Conservation (phyloP, 495 filamentous ascomycete species). For the Xylaria intraflava region DNA sequence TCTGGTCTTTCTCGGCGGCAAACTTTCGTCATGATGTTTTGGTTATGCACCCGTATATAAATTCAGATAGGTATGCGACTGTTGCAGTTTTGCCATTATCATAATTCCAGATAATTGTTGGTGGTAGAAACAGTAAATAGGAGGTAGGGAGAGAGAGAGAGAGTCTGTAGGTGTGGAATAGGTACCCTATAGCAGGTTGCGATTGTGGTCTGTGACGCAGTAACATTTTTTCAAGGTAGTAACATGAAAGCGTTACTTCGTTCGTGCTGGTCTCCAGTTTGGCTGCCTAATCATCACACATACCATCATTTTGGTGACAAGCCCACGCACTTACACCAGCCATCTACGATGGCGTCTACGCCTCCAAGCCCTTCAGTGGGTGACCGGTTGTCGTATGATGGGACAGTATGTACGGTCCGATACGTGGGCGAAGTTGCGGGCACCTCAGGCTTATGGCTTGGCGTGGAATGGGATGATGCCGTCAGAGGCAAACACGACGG, state of each 20-base stretch:
- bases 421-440: slow-evolving; percentile 72
- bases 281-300: slow-evolving; percentile 6
- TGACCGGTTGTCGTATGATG: slow-evolving; percentile 71
- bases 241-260: not conserved
- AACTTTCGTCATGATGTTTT: no score
- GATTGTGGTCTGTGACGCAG: not conserved
- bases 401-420: slow-evolving; percentile 71
- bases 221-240: not conserved
- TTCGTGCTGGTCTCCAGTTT: slow-evolving; percentile 1
- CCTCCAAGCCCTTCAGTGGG: slow-evolving; percentile 39
- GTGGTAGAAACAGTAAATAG: no score
- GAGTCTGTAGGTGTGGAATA: no score
- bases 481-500: slow-evolving; percentile 85
- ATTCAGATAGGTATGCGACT: no score
- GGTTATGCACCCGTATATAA: no score
- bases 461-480: slow-evolving; percentile 93
- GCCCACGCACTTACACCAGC: not conserved
- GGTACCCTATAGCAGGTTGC: not conserved
- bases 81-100: no score
- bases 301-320: not conserved
- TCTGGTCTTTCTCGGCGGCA: no score
- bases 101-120: no score
- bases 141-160: no score
- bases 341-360: slow-evolving; percentile 2
- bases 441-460: slow-evolving; percentile 78